Conservation (phyloP, 176 grass and related monocot species). For the Neostapfia colusana region DNA sequence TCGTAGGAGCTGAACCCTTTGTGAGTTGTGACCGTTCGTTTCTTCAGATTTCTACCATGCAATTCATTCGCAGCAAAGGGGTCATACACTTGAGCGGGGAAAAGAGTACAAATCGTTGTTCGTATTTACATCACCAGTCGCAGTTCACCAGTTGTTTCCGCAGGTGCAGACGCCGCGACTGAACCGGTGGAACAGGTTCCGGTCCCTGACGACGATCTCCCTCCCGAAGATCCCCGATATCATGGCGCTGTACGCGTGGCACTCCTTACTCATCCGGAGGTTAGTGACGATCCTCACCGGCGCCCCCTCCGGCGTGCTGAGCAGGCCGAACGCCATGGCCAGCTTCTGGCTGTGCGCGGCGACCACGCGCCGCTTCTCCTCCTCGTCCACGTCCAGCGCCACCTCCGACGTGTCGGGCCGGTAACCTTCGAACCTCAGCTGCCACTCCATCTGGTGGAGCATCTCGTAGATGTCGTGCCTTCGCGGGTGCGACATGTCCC, state of each 20-base stretch:
- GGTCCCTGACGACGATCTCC: constrained; percentile 64
- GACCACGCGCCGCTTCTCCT: constrained; percentile 58
- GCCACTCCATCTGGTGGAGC: constrained; percentile 78
- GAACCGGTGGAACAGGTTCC: constrained; percentile 75
- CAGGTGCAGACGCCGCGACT: constrained; percentile 56
- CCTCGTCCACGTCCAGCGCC: constrained; percentile 45
- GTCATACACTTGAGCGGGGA: constrained; percentile 1
- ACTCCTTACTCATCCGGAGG: constrained; percentile 74
- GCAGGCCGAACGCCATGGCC: constrained; percentile 73
- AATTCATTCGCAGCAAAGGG: constrained; percentile 24
- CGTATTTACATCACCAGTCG: constrained; percentile 42
- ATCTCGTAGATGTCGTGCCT: constrained; percentile 64
- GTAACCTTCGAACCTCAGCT: constrained; percentile 66
- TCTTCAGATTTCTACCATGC: too few species aligned
- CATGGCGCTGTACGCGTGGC: constrained; percentile 62
- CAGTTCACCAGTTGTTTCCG: constrained; percentile 57
- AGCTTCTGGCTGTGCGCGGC: constrained; percentile 76
- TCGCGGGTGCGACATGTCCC: constrained; percentile 60
- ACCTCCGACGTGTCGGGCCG: constrained; percentile 61
- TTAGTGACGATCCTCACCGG: constrained; percentile 65
- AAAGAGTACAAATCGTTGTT: not conserved
- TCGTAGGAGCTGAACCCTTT: too few species aligned
- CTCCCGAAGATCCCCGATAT: constrained; percentile 61
- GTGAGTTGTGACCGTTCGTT: too few species aligned
- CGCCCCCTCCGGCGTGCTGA: constrained; percentile 46